Evolutionary conservation across 2,329 filamentous ascomycete species (phyloP), one percentile per base, ranked within the genome.

Genomic region (Fusarium verrucosum): DNA sequence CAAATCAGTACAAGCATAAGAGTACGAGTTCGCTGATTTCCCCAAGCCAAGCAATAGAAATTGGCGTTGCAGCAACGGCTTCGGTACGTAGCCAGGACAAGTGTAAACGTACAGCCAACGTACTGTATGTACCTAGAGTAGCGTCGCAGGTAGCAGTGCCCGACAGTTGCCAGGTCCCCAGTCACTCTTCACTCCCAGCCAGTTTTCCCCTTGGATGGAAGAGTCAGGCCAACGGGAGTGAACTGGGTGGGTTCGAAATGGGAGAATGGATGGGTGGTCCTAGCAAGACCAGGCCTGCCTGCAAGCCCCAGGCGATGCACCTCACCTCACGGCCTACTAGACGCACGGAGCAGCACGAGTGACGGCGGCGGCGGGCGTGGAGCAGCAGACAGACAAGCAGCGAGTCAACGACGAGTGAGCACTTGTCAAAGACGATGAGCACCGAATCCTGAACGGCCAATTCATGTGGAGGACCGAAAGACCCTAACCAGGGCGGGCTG

Each of bases 311-410:
- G 62, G 57, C 62, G 43, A 65, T 61, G 62, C 62, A 65, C 62
- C 62, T 65, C 62, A 65, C 62, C 62, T 65, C 58, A 62, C 58
- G 14, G 20, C 32, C 32, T 20, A 58, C n/a, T n/a, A n/a, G n/a
- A n/a, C 58, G 59, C 62, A 66, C 56, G 62, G 59, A 63, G 58
- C 59, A 63, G 58, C 59, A 57, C 41, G 32, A 41, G 49, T 40
- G 67, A 62, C 58, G 70, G 68, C 64, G 70, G 68, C 64, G 70
- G 66, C 61, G 68, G 66, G 44, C 35, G 45, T 66, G 62, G 58
- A 59, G 53, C 58, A 41, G 50, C 33, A 42, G 46, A 36, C n/a
- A n/a, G 23, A 26, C 58, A 56, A 45, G 25, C 42, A 66, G 36
- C 52, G 45, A 60, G 49, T 66, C 33, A 46, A 40, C 42, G 46